Evolutionary conservation across 129 eudicot genomes (phyloP).

Genomic region (Rutidosis leptorrhynchoides): DNA sequence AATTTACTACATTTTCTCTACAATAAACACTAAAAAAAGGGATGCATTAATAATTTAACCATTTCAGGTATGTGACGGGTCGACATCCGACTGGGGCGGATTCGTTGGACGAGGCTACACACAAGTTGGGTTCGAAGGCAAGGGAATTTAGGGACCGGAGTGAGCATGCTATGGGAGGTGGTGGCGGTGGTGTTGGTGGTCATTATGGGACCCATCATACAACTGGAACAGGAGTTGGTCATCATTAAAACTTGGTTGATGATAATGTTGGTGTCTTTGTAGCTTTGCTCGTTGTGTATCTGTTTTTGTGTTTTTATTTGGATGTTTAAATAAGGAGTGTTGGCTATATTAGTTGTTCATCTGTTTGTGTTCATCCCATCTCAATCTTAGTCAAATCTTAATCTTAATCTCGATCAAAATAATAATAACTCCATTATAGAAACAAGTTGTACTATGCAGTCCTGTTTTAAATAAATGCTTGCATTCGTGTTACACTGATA

Average conservation of each 20-base stretch:
- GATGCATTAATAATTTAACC: not conserved
- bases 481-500: not conserved
- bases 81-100: conserved; percentile 24
- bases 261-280: not conserved
- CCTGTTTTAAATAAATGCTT: not conserved
- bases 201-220: conserved; percentile 11
- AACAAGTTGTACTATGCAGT: not conserved
- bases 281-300: not conserved
- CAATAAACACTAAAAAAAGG: too few relatives aligned
- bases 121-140: conserved; percentile 36
- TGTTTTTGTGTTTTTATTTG: not conserved
- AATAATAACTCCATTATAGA: too few relatives aligned
- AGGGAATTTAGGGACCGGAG: conserved; percentile 54
- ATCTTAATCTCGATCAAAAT: not conserved
- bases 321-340: not conserved
- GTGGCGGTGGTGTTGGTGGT: not conserved
- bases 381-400: not conserved
- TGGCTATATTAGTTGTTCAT: not conserved
- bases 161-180: conserved; percentile 31
- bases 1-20: too few relatives aligned
- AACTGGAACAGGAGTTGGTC: not conserved
- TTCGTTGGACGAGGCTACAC: not conserved
- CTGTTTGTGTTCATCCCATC: not conserved
- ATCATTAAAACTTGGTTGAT: not conserved
- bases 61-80: conserved; percentile 17